Base-by-base conservation (phyloP, 768 basidiomycete species). In the Macrocybe gigantea region DNA sequence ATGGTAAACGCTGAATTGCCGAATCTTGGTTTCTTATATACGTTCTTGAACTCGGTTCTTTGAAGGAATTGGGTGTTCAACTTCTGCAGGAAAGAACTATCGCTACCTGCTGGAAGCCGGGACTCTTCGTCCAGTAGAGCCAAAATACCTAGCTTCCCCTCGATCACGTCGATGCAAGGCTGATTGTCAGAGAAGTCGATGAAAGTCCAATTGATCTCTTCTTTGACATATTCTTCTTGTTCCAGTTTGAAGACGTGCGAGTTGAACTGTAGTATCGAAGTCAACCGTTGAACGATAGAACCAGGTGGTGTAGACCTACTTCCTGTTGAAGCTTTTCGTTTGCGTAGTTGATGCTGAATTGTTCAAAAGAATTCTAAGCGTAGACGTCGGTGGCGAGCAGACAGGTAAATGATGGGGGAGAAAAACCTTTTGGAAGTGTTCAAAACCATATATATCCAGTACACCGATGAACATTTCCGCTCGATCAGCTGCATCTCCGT, bases 381-480 rank as follows among this genome's bases (percentile, higher is more conserved):
- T 12, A 1, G 29, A 41, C 48, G 35, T 51, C 40, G 50, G 41
- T 31, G 22, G 38, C 33, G 33, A n/a, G 15, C 12, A 50, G 34
- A 33, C 11, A 22, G 31, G 31, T 41, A 15, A 22, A 2, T 42
- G 32, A 6, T 14, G 11, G 7, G 7, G 13, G 38, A 12, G n/a
- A 30, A 10, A 39, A 60, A 85, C 88, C 82, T 94, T 95, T 67
- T 95, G 89, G 72, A 95, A 96, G 63, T 95, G 93, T 64, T 96
- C 93, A 56, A 94, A 94, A 34, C 93, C 93, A 62, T 95, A 95
- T 57, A 96, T 96, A 79, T 97, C 96, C 62, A 99, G 70, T 11
- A 99, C 96, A 57, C 96, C 96, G 53, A 99, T 99, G 67, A 99
- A 99, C 86, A 94, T 97, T 65, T 95, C 93, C 15, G 94, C 93